Base-by-base conservation (phyloP, 2,329 filamentous ascomycete species). In the Colletotrichum aenigma region DNA sequence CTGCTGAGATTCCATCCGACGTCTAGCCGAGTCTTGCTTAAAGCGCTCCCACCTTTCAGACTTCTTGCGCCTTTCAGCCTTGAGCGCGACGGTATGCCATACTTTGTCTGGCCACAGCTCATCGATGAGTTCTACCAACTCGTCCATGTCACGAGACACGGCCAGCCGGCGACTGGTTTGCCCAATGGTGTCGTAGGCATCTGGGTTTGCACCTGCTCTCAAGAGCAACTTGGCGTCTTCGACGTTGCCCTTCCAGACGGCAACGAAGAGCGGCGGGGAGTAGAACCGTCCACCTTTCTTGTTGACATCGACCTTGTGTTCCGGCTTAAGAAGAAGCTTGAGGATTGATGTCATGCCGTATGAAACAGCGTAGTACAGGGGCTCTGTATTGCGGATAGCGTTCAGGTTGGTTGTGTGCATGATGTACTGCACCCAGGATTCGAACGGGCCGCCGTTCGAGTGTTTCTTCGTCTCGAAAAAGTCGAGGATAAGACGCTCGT, bases 311-410 rank as follows among this genome's bases (percentile, higher is more conserved):
- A 78, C 70, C 10, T 66, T 74, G 6, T 76, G 67, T 26, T 77
- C 77, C 7, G 77, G 78, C 5, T 73, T 75, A 1, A 80, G 74
- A 13, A 80, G 71, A 7, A 79, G 38, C 60, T 73, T 70, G 3
- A 80, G 67, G 34, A 80, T 71, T 4, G 77, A 77, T 1, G 77
- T 32, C 78, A 80, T 80, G 67, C 80, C 79, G 76, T 78, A 81
- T 9, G 80, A 81, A 4, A 79, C 77, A 18, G 79, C 79, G 70
- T 80, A 80, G 71, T 80, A 80, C 7, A 80, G 64, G 6, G 80
- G 80, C 52, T 80, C 66, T 6, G 79, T 78, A 4, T 65, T 38
- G 8, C 55, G 70, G 13, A 80, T 77, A 21, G 70, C 43, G 21
- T 68, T n/a, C 12, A 77, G 34, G 4, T 68, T 18, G 8, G 24